These are phyloP conservation scores for Globisporangium nodosum DNA, from an alignment of 352 stramenopile genomes.

Conservation along the genomic window DNA sequence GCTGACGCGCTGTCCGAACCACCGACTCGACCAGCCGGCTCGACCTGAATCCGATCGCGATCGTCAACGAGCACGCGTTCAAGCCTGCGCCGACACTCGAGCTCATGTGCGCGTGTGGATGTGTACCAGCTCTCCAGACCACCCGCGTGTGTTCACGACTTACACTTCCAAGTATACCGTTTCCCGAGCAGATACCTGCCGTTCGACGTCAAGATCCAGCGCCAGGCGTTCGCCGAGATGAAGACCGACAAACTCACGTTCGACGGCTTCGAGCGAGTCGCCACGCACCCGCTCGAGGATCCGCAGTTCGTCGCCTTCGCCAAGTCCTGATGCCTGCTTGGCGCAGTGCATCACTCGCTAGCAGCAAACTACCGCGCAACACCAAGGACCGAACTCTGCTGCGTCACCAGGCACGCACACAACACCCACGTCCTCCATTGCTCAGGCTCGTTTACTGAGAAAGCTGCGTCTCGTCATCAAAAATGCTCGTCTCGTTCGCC, in stretches of 20 bases:
- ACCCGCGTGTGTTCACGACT: constrained; percentile 2
- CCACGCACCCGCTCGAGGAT: constrained; percentile 46
- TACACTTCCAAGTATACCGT: neutral
- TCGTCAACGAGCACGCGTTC: constrained; percentile 79
- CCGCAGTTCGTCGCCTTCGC: constrained; percentile 61
- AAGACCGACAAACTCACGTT: constrained; percentile 65
- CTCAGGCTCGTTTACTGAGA: constrained; percentile 10
- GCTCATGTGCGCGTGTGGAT: constrained; percentile 38
- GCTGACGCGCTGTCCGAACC: neutral
- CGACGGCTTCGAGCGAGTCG: constrained; percentile 53
- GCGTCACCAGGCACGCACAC: neutral
- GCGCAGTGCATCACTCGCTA: neutral
- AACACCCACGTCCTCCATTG: neutral
- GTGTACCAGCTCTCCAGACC: neutral
- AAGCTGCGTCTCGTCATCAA: constrained; percentile 36
- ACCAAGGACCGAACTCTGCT: neutral
- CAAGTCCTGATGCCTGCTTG: constrained; percentile 11
- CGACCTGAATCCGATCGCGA: constrained; percentile 62
- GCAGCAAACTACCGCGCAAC: neutral
- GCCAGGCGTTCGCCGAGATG: constrained; percentile 67
- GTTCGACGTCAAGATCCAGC: constrained; percentile 72
- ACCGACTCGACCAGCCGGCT: constrained; percentile 30
- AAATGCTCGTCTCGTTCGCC: constrained; percentile 22
- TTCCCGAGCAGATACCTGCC: constrained; percentile 43
- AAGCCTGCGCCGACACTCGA: constrained; percentile 39